Conservation (phyloP, 805 yeast genomes). For the Barnettozyma pratensis region DNA sequence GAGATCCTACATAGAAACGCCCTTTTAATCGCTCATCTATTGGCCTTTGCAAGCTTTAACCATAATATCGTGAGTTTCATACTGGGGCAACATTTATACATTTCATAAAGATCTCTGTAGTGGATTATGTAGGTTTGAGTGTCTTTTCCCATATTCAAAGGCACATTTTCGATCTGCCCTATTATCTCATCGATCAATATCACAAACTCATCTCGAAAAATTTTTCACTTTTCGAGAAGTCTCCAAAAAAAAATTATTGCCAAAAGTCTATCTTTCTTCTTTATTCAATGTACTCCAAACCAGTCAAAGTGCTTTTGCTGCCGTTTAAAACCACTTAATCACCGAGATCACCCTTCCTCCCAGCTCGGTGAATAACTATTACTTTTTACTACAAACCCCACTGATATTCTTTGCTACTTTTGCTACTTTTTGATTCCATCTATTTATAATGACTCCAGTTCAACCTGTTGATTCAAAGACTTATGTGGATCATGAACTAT, state of each 20-base stretch:
- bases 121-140: background rate
- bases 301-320: background rate
- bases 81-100: constrained; percentile 7
- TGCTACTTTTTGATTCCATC: too few species aligned
- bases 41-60: background rate
- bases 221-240: background rate
- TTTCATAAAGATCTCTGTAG: background rate
- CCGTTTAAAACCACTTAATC: background rate
- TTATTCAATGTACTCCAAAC: background rate
- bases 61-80: constrained; percentile 11
- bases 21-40: constrained; percentile 14
- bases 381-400: too few species aligned
- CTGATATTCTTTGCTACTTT: too few species aligned
- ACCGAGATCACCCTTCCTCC: constrained; percentile 4
- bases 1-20: constrained; percentile 3
- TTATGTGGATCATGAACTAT: constrained; percentile 72
- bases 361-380: constrained; percentile 5
- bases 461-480: constrained; percentile 36
- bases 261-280: background rate
- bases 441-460: constrained; percentile 26
- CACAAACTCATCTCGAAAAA: background rate
- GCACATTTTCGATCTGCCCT: too few species aligned
- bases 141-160: background rate
- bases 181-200: too few species aligned
- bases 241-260: background rate